Evolutionary conservation across 345 rosid genomes (phyloP).

Genomic region (Eucalyptus globulus): DNA sequence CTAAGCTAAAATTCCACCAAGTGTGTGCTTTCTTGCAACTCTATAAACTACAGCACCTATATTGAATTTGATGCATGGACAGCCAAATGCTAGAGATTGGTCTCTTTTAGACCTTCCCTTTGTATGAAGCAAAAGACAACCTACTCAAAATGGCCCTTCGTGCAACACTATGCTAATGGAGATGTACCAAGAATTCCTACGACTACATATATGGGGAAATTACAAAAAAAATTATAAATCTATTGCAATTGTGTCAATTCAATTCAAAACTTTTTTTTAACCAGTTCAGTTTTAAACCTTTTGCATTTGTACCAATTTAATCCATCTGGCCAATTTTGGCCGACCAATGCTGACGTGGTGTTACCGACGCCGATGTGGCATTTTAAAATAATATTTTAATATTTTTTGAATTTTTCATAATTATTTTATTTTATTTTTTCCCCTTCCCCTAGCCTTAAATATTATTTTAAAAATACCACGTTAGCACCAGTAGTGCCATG

Average conservation of each 20-base stretch:
- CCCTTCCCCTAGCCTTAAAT: too few relatives aligned
- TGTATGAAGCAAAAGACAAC: neutral
- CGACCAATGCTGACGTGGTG: rapidly evolving
- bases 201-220: neutral
- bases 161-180: neutral
- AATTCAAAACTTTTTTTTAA: neutral
- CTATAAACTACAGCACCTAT: neutral
- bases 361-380: rapidly evolving
- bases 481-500: rapidly evolving
- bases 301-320: rapidly evolving
- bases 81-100: neutral
- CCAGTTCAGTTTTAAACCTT: rapidly evolving
- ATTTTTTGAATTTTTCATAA: too few relatives aligned
- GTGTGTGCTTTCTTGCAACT: neutral
- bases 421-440: too few relatives aligned
- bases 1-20: neutral
- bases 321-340: rapidly evolving
- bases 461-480: too few relatives aligned
- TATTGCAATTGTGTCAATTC: rapidly evolving
- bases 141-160: neutral
- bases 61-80: neutral
- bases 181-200: neutral
- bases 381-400: too few relatives aligned
- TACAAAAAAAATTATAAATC: neutral
- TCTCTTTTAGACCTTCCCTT: neutral